Percentiles rank a stretch among this genome's conserved stretches.
Conservation (phyloP, 768 basidiomycete species). For the Podaxis carcinomalis region DNA sequence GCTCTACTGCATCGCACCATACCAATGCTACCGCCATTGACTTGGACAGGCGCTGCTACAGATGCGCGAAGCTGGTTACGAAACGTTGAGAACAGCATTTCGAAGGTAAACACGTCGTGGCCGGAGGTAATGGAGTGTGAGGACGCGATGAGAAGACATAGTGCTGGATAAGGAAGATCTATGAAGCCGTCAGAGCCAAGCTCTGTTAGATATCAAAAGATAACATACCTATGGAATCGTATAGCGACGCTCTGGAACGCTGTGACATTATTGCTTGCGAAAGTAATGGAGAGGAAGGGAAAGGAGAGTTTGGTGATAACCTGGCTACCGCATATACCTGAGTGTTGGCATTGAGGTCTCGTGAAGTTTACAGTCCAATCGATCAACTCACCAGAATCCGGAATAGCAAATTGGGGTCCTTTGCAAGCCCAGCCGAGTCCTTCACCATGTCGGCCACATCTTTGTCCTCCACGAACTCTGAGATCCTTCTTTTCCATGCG, state of each 20-base stretch:
- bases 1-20: conserved; percentile 65
- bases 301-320: conserved; percentile 49
- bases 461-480: conserved; percentile 50
- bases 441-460: conserved; percentile 40
- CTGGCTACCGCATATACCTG: conserved; percentile 43
- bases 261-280: conserved; percentile 42
- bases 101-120: conserved; percentile 81
- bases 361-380: background rate
- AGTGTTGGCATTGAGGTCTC: background rate
- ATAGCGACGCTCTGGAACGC: conserved; percentile 50
- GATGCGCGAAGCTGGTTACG: conserved; percentile 71
- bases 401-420: conserved; percentile 54
- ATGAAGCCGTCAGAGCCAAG: background rate
- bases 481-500: conserved; percentile 55
- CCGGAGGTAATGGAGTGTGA: conserved; percentile 75
- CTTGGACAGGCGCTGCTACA: conserved; percentile 66
- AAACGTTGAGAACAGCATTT: conserved; percentile 83
- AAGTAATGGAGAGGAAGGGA: conserved; percentile 45
- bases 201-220: background rate
- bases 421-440: conserved; percentile 58
- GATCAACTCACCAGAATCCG: conserved; percentile 52
- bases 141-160: conserved; percentile 84
- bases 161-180: conserved; percentile 74
- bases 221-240: conserved; percentile 49
- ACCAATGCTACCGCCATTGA: conserved; percentile 71